Conservation (phyloP, 176 grass and related monocot genomes). For the Sorghum bicolor region DNA sequence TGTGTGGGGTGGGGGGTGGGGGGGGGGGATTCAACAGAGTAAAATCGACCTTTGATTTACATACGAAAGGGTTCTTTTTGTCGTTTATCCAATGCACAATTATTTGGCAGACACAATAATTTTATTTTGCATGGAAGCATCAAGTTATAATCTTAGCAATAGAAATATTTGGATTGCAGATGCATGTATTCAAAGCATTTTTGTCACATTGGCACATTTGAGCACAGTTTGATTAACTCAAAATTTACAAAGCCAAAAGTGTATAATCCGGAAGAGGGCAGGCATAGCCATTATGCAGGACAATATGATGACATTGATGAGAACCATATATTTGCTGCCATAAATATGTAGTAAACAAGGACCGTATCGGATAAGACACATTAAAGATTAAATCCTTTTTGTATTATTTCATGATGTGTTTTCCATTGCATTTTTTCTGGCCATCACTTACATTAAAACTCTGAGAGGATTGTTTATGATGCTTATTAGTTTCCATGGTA, state of each 20-base stretch:
- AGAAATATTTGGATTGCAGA: too few relatives aligned
- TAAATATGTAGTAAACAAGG: not conserved
- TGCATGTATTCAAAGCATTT: not conserved
- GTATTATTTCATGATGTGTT: not conserved
- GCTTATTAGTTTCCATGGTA: not conserved
- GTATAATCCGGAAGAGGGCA: not conserved
- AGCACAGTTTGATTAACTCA: not conserved
- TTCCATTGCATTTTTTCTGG: too few relatives aligned
- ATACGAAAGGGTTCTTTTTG: not conserved
- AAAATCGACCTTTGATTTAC: not conserved
- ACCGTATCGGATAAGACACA: not conserved
- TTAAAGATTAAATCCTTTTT: not conserved
- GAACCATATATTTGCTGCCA: not conserved
- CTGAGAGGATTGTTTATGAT: not conserved
- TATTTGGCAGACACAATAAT: too few relatives aligned
- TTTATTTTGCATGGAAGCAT: too few relatives aligned
- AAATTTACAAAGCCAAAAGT: not conserved
- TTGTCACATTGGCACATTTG: not conserved
- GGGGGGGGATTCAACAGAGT: not conserved
- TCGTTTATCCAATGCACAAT: not conserved
- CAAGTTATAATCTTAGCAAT: not conserved
- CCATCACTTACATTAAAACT: too few relatives aligned
- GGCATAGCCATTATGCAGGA: not conserved
- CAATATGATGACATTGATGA: not conserved
- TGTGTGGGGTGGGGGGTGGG: too few relatives aligned